phyloP scores from a whole-genome alignment of 2,329 filamentous ascomycete genomes.

The Epichloe sylvatica region DNA sequence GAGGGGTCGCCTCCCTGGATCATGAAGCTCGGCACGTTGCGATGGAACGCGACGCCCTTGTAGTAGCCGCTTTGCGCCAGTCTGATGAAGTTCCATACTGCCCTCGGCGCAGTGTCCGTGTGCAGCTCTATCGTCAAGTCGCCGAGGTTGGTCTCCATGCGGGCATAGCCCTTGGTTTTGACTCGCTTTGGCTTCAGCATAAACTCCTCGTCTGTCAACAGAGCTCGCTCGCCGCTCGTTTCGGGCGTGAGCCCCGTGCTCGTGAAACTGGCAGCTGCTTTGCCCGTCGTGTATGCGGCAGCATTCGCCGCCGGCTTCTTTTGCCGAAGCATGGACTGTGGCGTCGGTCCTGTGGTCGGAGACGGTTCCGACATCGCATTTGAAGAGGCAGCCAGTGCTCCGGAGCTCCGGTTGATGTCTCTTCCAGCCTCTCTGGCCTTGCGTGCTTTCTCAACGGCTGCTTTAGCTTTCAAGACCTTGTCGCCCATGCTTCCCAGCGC shows the following conservation, averaged over 20 bases:
- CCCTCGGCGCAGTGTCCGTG: conserved; percentile 78
- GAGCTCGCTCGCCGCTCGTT: conserved; percentile 72
- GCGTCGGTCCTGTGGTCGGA: conserved; percentile 6
- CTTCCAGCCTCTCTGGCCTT: conserved; percentile 51
- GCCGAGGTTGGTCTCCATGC: conserved; percentile 75
- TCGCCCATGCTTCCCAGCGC: conserved; percentile 64
- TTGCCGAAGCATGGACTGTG: conserved; percentile 32
- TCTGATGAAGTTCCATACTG: conserved; percentile 93
- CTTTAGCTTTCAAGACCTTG: conserved; percentile 83
- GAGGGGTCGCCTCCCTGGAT: conserved; percentile 92
- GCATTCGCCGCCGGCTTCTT: conserved; percentile 65
- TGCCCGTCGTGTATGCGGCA: conserved; percentile 78
- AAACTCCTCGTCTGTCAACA: conserved; percentile 88
- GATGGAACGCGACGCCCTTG: conserved; percentile 68
- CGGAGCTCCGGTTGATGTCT: conserved; percentile 40
- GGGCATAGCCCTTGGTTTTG: conserved; percentile 80
- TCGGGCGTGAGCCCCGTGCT: conserved; percentile 87
- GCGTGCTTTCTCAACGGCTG: conserved; percentile 82
- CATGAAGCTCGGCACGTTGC: conserved; percentile 95
- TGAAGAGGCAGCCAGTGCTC: conserved; percentile 25
- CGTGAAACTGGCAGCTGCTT: conserved; percentile 86
- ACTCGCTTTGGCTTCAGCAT: conserved; percentile 85
- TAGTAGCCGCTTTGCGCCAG: conserved; percentile 87
- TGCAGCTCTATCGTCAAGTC: conserved; percentile 80
- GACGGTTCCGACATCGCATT: conserved; percentile 8